These are phyloP conservation scores for Aspergillus sp. DNA, from an alignment of 2,329 filamentous ascomycete genomes.

Conservation along the genomic window DNA sequence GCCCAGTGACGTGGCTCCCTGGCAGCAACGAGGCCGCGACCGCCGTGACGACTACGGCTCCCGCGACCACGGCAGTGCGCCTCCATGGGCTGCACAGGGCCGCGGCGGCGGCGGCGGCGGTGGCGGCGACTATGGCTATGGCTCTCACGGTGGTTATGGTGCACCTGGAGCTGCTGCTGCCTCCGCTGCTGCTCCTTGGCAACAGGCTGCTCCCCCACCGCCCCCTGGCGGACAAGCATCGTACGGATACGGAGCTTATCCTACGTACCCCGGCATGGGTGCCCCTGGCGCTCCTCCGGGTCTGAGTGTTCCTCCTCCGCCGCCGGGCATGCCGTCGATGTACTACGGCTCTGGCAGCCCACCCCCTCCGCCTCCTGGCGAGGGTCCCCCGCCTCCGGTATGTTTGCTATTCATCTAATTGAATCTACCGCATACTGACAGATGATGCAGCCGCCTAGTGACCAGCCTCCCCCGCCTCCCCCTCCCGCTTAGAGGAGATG, in stretches of 20 bases:
- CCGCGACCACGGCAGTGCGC: slow-evolving; percentile 39
- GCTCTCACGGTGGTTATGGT: slow-evolving; percentile 39
- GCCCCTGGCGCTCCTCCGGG: slow-evolving; percentile 58
- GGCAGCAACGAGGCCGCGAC: slow-evolving; percentile 62
- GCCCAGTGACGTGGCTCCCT: slow-evolving; percentile 75
- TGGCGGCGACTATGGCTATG: slow-evolving; percentile 47
- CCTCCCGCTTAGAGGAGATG: slow-evolving; percentile 44
- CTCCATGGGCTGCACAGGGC: slow-evolving; percentile 41
- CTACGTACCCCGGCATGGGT: slow-evolving; percentile 50
- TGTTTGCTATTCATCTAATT: slow-evolving; percentile 13
- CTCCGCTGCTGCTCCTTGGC: slow-evolving; percentile 60
- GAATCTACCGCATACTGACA: neutral
- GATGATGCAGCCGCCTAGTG: slow-evolving; percentile 47
- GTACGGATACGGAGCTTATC: slow-evolving; percentile 60
- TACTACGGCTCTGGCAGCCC: slow-evolving; percentile 41
- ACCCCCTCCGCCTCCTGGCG: slow-evolving; percentile 45
- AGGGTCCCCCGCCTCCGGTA: slow-evolving; percentile 46
- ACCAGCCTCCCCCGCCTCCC: slow-evolving; percentile 64
- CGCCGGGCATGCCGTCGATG: slow-evolving; percentile 48
- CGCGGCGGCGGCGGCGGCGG: slow-evolving; percentile 46
- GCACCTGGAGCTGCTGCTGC: slow-evolving; percentile 55
- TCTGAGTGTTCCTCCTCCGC: slow-evolving; percentile 44
- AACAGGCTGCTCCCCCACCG: slow-evolving; percentile 59
- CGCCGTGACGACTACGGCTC: slow-evolving; percentile 51
- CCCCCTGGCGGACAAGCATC: slow-evolving; percentile 46